Evolutionary conservation across 2,329 filamentous ascomycete species (phyloP).

Genomic region (Aspergillus carbonarius): DNA sequence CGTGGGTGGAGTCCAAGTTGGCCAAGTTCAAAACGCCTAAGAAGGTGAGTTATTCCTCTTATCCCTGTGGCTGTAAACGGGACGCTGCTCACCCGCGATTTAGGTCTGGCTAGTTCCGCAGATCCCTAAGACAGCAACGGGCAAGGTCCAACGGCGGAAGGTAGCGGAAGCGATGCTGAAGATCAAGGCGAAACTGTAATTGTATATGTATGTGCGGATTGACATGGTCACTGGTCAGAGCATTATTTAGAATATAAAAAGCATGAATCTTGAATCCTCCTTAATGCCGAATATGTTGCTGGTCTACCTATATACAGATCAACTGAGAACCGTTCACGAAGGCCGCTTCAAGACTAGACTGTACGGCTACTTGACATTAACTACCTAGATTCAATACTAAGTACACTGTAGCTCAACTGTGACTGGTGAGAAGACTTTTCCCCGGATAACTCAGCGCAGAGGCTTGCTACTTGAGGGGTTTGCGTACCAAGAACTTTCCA

Average conservation of each 20-base stretch:
- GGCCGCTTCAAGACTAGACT: neutral
- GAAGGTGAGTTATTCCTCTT: slow-evolving; percentile 54
- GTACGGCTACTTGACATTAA: neutral
- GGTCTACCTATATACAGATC: neutral
- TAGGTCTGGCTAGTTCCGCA: slow-evolving; percentile 76
- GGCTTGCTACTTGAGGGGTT: neutral
- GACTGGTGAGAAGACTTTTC: neutral
- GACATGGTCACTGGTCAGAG: neutral
- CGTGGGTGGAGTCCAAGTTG: slow-evolving; percentile 67
- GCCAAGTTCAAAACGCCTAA: slow-evolving; percentile 86
- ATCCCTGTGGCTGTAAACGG: neutral
- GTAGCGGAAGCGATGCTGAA: slow-evolving; percentile 79
- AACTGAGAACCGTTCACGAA: neutral
- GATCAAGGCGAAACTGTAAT: slow-evolving; percentile 53
- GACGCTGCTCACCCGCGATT: neutral
- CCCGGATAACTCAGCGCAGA: neutral
- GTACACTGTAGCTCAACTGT: neutral
- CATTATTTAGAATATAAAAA: neutral
- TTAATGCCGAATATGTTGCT: neutral
- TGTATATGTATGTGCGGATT: neutral
- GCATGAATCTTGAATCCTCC: neutral
- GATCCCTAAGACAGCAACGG: slow-evolving; percentile 91
- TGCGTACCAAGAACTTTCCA: slow-evolving; percentile 16
- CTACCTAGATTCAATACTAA: neutral
- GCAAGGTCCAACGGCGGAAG: slow-evolving; percentile 81